Base-by-base conservation (phyloP, 257 asterid species). In the Solanum sejunctum region DNA sequence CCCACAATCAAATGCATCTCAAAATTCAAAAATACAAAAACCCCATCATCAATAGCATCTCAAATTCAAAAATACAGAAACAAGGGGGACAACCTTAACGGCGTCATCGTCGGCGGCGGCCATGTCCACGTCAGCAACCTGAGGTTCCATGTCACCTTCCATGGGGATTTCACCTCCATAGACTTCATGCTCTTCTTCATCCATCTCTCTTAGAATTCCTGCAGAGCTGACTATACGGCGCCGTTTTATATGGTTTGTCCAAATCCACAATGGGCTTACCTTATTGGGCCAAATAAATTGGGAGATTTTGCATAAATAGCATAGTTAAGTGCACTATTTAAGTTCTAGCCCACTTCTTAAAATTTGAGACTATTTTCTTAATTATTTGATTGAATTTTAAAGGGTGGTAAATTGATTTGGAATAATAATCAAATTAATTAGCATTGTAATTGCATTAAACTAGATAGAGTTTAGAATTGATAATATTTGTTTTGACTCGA, bases 121-220 rank as follows among this genome's bases (percentile, higher is more conserved):
- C 69, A 47, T 87, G 13, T 86, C 90, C 84, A 88, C 23, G 39
- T 88, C 90, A n/a, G 90, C 92, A 70, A 52, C 54, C 8, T 70
- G 52, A 17, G 79, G 79, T 85, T 89, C 92, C 91, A 90, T 85
- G 51, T 90, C 91, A 13, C 86, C 89, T 79, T 88, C 92, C 84
- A 88, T 90, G 51, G 92, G 91, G 84, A 88, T 87, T 61, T 90
- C 92, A 6, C 89, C 92, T 2, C 92, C 92, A 85, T 90, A 90
- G 12, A 90, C 92, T 82, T 90, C 92, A 45, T 90, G 92, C 89
- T 90, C 92, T 61, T 90, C 92, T 88, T 90, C 92, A 16, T 90
- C 92, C 92, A 90, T 89, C 39, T 67, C 58, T 39, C 72, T 9
- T 12, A 4, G 0, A 18, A 69, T 17, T 69, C 47, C 78, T 26